Evolutionary conservation across 495 filamentous ascomycete genomes (phyloP).

Genomic region (Aspergillus carlsbadensis): DNA sequence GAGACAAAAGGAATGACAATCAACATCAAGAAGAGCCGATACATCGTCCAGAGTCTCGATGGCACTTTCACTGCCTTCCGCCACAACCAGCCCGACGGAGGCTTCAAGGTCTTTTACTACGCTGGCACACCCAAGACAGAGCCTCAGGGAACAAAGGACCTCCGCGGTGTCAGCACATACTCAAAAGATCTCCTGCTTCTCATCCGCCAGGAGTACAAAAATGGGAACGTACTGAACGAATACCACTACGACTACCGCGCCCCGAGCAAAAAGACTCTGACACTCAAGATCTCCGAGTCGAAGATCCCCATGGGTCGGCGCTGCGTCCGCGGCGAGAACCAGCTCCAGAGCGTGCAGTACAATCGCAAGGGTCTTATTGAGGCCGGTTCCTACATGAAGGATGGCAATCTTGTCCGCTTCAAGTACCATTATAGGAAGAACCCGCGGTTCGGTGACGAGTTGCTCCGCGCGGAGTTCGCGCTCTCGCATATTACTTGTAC

Average conservation of each 20-base stretch:
- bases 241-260: constrained; percentile 51
- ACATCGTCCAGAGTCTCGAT: constrained; percentile 44
- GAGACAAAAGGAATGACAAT: constrained; percentile 50
- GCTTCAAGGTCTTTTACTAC: constrained; percentile 49
- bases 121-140: constrained; percentile 43
- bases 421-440: constrained; percentile 59
- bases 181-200: constrained; percentile 46
- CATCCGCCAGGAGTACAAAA: constrained; percentile 48
- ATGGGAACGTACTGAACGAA: constrained; percentile 45
- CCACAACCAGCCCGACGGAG: constrained; percentile 36
- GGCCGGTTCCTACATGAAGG: constrained; percentile 54
- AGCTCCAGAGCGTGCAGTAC: constrained; percentile 52
- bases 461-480: constrained; percentile 57
- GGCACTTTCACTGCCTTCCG: constrained; percentile 50
- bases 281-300: constrained; percentile 25
- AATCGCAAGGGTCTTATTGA: constrained; percentile 55
- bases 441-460: constrained; percentile 53
- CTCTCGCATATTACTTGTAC: constrained; percentile 54
- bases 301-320: constrained; percentile 48
- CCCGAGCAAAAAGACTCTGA: constrained; percentile 33
- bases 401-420: constrained; percentile 55
- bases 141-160: constrained; percentile 38
- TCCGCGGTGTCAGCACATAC: constrained; percentile 50
- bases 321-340: constrained; percentile 47
- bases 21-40: constrained; percentile 43